Conservation (phyloP, 192 early-diverging fungal genomes). For the Lobosporangium transversale region DNA sequence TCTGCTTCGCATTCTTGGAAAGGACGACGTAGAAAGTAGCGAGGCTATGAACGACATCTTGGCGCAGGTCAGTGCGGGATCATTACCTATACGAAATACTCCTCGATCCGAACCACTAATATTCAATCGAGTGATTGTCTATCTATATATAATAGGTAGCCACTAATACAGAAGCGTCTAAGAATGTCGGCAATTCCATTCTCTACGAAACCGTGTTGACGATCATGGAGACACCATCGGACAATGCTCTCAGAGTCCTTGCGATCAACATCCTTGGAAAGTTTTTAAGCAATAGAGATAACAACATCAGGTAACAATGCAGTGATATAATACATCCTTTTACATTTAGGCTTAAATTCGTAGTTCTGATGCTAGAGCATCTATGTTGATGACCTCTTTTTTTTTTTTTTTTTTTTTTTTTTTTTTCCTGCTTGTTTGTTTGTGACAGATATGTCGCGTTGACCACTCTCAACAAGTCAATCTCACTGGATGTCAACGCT, state of each 20-base stretch:
- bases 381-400: not conserved
- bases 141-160: constrained; percentile 67
- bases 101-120: not conserved
- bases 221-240: constrained; percentile 94
- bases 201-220: constrained; percentile 98
- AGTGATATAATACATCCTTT: not conserved
- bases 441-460: constrained; percentile 89
- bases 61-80: constrained; percentile 71
- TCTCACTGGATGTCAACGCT: constrained; percentile 89
- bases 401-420: not conserved
- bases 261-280: constrained; percentile 98
- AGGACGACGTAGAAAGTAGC: constrained; percentile 79
- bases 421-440: not conserved
- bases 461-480: constrained; percentile 93
- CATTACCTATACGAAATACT: not conserved
- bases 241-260: constrained; percentile 89
- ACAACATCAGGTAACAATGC: constrained; percentile 87
- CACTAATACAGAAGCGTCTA: constrained; percentile 91
- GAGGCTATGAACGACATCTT: constrained; percentile 98
- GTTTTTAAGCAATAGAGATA: constrained; percentile 94
- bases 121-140: too few relatives aligned
- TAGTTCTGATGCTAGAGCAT: too few relatives aligned
- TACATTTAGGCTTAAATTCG: not conserved
- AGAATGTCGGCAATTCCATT: constrained; percentile 98
- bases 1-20: constrained; percentile 88